Evolutionary conservation across 306 rosid species (phyloP), one percentile per base, ranked within the genome.

Genomic region (Citrullus amarus): DNA sequence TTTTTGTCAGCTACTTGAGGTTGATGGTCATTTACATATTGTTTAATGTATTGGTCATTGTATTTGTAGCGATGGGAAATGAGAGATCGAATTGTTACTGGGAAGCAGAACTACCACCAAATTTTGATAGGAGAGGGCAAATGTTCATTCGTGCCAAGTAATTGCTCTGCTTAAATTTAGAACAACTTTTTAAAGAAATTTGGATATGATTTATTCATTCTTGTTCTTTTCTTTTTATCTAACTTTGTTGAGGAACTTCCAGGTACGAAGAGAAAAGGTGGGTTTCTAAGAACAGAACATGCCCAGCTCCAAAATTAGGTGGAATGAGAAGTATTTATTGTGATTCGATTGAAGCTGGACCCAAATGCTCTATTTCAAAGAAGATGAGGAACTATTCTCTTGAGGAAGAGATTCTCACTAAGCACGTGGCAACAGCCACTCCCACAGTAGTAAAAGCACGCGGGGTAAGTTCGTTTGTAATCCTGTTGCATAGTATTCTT

Each of bases 231-330:
- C 25, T 41, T 75, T 50, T 32, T 16, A 72, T 73, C 66, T 79
- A 54, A 83, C 53, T 57, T 84, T 63, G 76, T 61, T 80, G 69
- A 57, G 81, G 80, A 83, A 79, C 76, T 82, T 83, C 78, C 58
- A 93, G 98, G 89, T 93, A 93, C 67, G 91, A 87, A 71, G 92
- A 88, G 56, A 92, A 83, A 83, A 85, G 50, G 79, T 93, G 97
- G 97, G 88, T 84, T 79, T 75, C 68, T 12, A 82, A 81, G 54
- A 84, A 81, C 50, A 86, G 80, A 72, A 72, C 78, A 58, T 79
- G 43, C 63, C 79, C 89, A 43, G 36, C 84, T 78, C 53, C 84
- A 43, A 80, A 76, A 69, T 60, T 86, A 61, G 78, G 61, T 76
- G 93, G 88, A 79, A 78, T 59, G 12, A 20, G 72, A 13, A 55